A percentile compares a stretch with the other conserved stretches of the same genome.
These are phyloP conservation scores for Blumeria graminis DNA, from an alignment of 2,329 filamentous ascomycete species.

Conservation along the genomic window DNA sequence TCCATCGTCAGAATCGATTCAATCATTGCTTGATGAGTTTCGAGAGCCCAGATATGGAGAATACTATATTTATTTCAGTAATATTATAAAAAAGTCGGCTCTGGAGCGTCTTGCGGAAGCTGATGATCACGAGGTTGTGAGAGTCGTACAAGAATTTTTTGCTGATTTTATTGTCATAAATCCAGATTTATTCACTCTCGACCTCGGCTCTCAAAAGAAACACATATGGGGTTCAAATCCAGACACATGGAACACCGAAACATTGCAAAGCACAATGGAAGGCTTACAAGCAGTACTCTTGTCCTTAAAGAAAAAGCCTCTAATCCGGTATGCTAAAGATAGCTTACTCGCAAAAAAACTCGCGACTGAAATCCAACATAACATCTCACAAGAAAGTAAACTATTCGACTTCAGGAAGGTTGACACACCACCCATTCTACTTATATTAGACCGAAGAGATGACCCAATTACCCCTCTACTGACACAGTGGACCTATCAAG, in stretches of 20 bases:
- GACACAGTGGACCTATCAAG: conserved; percentile 97
- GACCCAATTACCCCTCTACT: conserved; percentile 86
- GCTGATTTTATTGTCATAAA: conserved; percentile 92
- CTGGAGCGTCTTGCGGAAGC: conserved; percentile 85
- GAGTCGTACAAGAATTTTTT: conserved; percentile 82
- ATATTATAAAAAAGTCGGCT: conserved; percentile 89
- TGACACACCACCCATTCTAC: conserved; percentile 78
- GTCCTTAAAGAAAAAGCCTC: conserved; percentile 83
- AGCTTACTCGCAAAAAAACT: conserved; percentile 80
- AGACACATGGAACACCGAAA: conserved; percentile 77
- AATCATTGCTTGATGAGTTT: conserved; percentile 82
- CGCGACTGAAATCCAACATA: conserved; percentile 74
- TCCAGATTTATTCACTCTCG: conserved; percentile 70
- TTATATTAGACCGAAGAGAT: conserved; percentile 76
- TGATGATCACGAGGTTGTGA: conserved; percentile 92
- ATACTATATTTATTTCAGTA: conserved; percentile 94
- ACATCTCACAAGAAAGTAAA: conserved; percentile 86
- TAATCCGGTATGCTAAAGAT: conserved; percentile 83
- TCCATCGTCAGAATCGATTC: conserved; percentile 77
- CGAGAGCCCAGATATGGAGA: conserved; percentile 93
- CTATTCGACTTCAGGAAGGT: conserved; percentile 89
- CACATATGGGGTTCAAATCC: conserved; percentile 60
- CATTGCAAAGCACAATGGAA: conserved; percentile 66
- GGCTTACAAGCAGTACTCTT: conserved; percentile 65
- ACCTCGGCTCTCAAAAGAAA: conserved; percentile 45